Conservation (phyloP, 2,329 filamentous ascomycete species). For the Periconia digitata region DNA sequence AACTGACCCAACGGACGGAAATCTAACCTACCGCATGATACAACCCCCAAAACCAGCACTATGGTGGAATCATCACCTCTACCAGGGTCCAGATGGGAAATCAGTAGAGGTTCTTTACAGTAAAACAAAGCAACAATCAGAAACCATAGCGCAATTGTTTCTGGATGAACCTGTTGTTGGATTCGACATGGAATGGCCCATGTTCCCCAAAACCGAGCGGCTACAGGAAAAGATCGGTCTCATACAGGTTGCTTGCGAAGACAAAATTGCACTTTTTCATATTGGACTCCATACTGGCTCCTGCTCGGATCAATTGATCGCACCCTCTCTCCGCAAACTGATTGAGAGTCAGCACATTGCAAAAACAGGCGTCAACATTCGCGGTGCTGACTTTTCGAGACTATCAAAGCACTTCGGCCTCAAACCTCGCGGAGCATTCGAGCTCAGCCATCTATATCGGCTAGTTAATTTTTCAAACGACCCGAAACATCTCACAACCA, state of each 20-base stretch:
- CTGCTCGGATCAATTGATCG: slow-evolving; percentile 59
- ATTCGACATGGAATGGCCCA: slow-evolving; percentile 86
- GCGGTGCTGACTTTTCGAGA: slow-evolving; percentile 62
- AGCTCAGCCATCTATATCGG: slow-evolving; percentile 80
- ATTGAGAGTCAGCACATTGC: slow-evolving; percentile 70
- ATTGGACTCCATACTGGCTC: slow-evolving; percentile 59
- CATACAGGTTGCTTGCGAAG: slow-evolving; percentile 78
- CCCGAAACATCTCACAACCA: slow-evolving; percentile 39
- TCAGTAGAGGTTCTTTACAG: slow-evolving; percentile 78
- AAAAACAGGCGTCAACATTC: slow-evolving; percentile 78
- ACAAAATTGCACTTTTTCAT: slow-evolving; percentile 80
- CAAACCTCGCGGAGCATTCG: slow-evolving; percentile 67
- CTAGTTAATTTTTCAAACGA: slow-evolving; percentile 69
- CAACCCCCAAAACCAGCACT: neutral
- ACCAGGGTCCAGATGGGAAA: slow-evolving; percentile 57
- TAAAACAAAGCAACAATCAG: slow-evolving; percentile 65
- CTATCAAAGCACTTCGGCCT: slow-evolving; percentile 68
- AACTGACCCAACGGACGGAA: neutral
- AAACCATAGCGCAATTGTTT: slow-evolving; percentile 68
- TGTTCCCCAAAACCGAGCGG: slow-evolving; percentile 48
- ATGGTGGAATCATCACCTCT: slow-evolving; percentile 71
- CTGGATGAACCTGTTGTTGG: slow-evolving; percentile 71
- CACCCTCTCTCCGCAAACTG: slow-evolving; percentile 69
- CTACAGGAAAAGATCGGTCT: slow-evolving; percentile 74
- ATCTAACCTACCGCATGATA: slow-evolving; percentile 10